Percentiles rank a stretch among this genome's conserved stretches.
Conservation (phyloP, 2,329 filamentous ascomycete genomes). For the Arachnopeziza araneosa region DNA sequence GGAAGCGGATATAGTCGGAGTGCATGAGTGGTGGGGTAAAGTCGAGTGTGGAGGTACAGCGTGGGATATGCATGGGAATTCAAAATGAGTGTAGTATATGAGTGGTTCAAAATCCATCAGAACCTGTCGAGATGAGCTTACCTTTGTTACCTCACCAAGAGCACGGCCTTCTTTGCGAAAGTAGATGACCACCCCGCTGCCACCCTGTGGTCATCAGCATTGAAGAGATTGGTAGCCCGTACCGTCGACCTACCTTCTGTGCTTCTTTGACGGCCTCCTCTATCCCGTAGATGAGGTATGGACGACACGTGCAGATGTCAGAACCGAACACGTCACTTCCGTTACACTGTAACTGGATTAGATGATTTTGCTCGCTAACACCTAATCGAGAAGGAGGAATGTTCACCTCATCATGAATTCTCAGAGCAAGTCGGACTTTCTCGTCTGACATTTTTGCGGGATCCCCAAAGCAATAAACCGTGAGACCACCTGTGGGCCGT, state of each 20-base stretch:
- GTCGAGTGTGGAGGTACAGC: constrained; percentile 53
- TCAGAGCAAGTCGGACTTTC: constrained; percentile 71
- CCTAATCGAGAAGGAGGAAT: constrained; percentile 2
- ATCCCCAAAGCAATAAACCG: constrained; percentile 95
- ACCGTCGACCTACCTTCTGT: constrained; percentile 49
- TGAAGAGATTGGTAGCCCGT: background rate
- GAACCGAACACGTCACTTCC: constrained; percentile 96
- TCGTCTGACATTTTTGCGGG: constrained; percentile 90
- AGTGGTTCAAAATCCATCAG: constrained; percentile 40
- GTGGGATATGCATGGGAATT: constrained; percentile 13
- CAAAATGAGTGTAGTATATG: constrained; percentile 10
- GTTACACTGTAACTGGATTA: constrained; percentile 59
- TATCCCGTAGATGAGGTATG: constrained; percentile 94
- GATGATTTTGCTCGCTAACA: constrained; percentile 6
- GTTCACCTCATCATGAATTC: constrained; percentile 63
- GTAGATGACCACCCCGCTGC: constrained; percentile 66
- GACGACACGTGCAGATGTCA: constrained; percentile 94
- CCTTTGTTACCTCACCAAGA: constrained; percentile 70
- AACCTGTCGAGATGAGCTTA: constrained; percentile 13
- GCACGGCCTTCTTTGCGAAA: constrained; percentile 97
- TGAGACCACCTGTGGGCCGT: constrained; percentile 54
- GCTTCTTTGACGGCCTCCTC: constrained; percentile 97
- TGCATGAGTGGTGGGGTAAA: constrained; percentile 51
- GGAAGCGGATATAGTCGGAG: constrained; percentile 14
- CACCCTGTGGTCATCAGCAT: constrained; percentile 16